Evolutionary conservation across 768 basidiomycete species (phyloP).

Genomic region (Dentipellis fragilis): DNA sequence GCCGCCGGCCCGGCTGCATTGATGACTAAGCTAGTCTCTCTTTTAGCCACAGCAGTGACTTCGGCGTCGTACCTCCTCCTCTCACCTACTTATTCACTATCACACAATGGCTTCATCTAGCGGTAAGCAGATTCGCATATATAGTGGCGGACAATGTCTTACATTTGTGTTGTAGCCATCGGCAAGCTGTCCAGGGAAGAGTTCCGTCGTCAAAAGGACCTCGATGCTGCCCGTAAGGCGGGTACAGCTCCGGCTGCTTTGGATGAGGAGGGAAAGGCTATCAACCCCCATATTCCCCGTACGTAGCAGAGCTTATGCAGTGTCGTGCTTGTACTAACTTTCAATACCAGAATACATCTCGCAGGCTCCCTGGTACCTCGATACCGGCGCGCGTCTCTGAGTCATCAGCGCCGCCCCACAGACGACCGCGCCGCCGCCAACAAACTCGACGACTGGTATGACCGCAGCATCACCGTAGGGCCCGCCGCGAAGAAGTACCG

Average conservation of each 20-base stretch:
- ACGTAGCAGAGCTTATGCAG: constrained; percentile 20
- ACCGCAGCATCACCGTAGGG: constrained; percentile 73
- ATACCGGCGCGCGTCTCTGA: constrained; percentile 86
- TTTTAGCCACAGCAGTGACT: no score
- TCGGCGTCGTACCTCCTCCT: no score
- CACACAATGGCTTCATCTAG: constrained; percentile 15
- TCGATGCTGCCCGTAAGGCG: constrained; percentile 96
- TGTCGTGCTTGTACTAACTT: not conserved
- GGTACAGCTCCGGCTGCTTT: constrained; percentile 95
- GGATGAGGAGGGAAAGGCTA: constrained; percentile 89
- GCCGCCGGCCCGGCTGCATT: no score
- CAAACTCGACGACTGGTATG: constrained; percentile 88
- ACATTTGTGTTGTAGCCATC: constrained; percentile 23
- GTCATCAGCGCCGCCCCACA: constrained; percentile 76
- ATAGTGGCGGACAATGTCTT: not conserved
- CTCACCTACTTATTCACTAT: no score
- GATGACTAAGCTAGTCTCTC: no score
- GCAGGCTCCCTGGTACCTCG: constrained; percentile 97
- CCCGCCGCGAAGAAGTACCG: constrained; percentile 95
- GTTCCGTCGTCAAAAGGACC: constrained; percentile 89
- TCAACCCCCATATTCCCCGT: constrained; percentile 99
- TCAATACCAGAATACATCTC: constrained; percentile 79
- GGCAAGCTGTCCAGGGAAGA: constrained; percentile 93
- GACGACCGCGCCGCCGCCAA: constrained; percentile 44
- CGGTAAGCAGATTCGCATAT: constrained; percentile 3